These are phyloP conservation scores for Malbranchea zuffiana DNA, from an alignment of 2,329 filamentous ascomycete genomes.

Conservation along the genomic window DNA sequence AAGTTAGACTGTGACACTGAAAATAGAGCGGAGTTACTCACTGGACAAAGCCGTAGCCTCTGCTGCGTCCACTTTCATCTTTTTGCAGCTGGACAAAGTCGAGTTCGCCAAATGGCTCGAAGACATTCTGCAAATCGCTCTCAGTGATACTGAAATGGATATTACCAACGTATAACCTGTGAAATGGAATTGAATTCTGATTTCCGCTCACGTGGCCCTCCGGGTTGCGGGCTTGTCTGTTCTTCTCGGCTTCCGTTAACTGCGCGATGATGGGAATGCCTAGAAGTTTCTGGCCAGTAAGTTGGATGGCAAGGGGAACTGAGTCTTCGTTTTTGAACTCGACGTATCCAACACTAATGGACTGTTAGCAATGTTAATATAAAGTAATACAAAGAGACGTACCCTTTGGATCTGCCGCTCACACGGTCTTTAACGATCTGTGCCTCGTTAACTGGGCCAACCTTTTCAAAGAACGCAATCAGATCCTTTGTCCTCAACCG, in stretches of 20 bases:
- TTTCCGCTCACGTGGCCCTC: conserved; percentile 60
- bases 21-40: conserved; percentile 43
- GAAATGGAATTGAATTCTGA: conserved; percentile 82
- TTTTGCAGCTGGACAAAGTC: conserved; percentile 97
- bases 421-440: conserved; percentile 98
- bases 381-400: conserved; percentile 30
- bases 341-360: conserved; percentile 83
- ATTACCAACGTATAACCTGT: conserved; percentile 96
- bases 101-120: conserved; percentile 93
- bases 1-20: neutral
- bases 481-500: conserved; percentile 85
- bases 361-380: conserved; percentile 6
- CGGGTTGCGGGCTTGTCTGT: conserved; percentile 81
- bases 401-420: conserved; percentile 96
- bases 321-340: conserved; percentile 97
- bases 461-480: conserved; percentile 89
- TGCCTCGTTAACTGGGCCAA: conserved; percentile 88
- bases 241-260: conserved; percentile 98
- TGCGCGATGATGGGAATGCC: conserved; percentile 98
- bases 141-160: conserved; percentile 99
- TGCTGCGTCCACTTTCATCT: conserved; percentile 79
- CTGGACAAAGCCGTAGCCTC: conserved; percentile 98
- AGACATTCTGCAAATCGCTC: conserved; percentile 87
- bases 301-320: conserved; percentile 83
- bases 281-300: conserved; percentile 97